phyloP scores from a whole-genome alignment of 78 protist species.

The Trichosphaerium sp. region DNA sequence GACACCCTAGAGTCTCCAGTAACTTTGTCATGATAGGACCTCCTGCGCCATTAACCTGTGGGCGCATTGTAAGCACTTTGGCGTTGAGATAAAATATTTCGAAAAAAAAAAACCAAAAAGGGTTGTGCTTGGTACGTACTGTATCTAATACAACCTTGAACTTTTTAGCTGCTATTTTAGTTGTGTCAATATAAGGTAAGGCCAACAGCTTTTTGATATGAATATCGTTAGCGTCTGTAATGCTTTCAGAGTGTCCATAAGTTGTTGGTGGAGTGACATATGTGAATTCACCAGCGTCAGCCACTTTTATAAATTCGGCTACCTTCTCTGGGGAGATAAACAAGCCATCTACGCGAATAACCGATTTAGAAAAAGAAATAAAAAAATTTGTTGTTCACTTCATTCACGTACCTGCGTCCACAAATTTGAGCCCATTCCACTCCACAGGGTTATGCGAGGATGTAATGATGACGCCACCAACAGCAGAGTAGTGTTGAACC shows the following conservation, averaged over 20 bases:
- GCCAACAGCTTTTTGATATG: constrained; percentile 22
- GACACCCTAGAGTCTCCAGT: constrained; percentile 5
- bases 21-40: constrained; percentile 35
- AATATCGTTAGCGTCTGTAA: constrained; percentile 1
- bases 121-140: constrained; percentile 30
- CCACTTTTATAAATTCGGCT: constrained; percentile 20
- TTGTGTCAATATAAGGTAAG: constrained; percentile 24
- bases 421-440: constrained; percentile 70
- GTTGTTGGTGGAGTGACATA: not conserved
- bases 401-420: too few relatives aligned
- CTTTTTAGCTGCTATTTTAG: not conserved
- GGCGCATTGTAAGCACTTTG: too few relatives aligned
- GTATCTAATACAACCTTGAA: constrained; percentile 37
- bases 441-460: constrained; percentile 63
- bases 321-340: constrained; percentile 36
- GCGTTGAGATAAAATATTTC: not conserved
- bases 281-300: constrained; percentile 17
- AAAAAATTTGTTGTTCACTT: too few relatives aligned
- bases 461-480: constrained; percentile 71
- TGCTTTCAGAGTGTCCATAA: not conserved
- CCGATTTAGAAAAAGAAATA: too few relatives aligned
- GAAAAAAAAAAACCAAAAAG: not conserved
- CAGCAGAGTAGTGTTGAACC: constrained; percentile 13
- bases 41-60: constrained; percentile 49
- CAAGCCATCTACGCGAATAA: constrained; percentile 57